Percentiles rank a stretch among this genome's conserved stretches.
Evolutionary conservation across 2,329 filamentous ascomycete species (phyloP).

Genomic region (Epicoccum sorghinum): DNA sequence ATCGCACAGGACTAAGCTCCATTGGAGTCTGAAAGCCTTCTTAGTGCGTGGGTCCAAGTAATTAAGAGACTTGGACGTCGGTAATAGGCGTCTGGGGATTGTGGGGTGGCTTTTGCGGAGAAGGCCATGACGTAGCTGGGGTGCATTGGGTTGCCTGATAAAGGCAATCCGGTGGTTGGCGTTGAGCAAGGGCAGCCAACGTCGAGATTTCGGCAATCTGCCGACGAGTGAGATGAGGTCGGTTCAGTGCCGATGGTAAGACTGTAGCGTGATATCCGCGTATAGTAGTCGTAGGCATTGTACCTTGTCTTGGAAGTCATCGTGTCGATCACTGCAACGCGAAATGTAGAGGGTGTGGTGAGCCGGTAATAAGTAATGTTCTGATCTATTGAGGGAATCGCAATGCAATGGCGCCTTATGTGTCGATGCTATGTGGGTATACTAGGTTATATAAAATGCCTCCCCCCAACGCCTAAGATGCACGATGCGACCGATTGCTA

Average conservation of each 20-base stretch:
- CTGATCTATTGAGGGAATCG: neutral
- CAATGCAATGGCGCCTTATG: neutral
- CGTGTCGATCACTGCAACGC: neutral
- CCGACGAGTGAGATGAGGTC: neutral
- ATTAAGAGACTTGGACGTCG: neutral
- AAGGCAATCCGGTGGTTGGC: slow-evolving; percentile 1
- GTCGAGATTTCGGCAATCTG: neutral
- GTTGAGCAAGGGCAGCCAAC: neutral
- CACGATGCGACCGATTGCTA: neutral
- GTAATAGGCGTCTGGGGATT: slow-evolving; percentile 5
- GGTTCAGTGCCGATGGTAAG: neutral
- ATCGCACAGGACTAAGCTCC: slow-evolving; percentile 1
- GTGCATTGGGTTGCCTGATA: neutral
- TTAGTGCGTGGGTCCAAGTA: neutral
- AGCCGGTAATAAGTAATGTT: neutral
- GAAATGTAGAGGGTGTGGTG: neutral
- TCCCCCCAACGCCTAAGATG: slow-evolving; percentile 1
- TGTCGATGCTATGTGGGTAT: slow-evolving; percentile 2
- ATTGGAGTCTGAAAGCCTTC: slow-evolving; percentile 1
- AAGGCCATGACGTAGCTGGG: slow-evolving; percentile 1
- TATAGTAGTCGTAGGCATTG: neutral
- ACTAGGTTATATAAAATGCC: neutral
- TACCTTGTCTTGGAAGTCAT: neutral
- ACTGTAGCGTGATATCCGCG: neutral
- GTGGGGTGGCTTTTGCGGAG: slow-evolving; percentile 3